A percentile compares a stretch with the other conserved stretches of the same genome.
Conservation (phyloP, 2,329 filamentous ascomycete species). For the Alternaria longipes region DNA sequence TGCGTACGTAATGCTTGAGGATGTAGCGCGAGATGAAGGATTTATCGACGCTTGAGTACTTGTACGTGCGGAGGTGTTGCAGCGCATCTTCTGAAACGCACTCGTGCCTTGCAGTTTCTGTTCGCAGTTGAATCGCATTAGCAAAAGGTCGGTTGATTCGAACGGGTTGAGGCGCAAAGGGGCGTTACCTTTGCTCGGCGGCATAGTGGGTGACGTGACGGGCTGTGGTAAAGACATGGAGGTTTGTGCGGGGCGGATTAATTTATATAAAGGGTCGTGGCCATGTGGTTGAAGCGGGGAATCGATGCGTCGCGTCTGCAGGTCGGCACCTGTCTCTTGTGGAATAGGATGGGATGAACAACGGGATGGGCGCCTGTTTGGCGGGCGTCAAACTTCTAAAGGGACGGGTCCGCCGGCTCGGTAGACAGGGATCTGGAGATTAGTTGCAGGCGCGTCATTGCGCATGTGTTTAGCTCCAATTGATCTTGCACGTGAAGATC, state of each 20-base stretch:
- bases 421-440: conserved; percentile 16
- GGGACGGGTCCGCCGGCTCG: conserved; percentile 30
- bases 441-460: conserved; percentile 16
- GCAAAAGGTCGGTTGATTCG: neutral
- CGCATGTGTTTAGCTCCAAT: conserved; percentile 13
- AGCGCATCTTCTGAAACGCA: conserved; percentile 88
- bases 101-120: conserved; percentile 72
- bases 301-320: conserved; percentile 14
- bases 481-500: conserved; percentile 22
- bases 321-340: conserved; percentile 22
- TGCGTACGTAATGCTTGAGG: conserved; percentile 88
- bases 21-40: conserved; percentile 94
- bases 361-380: conserved; percentile 16
- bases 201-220: conserved; percentile 50
- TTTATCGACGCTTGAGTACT: conserved; percentile 97
- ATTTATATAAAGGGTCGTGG: conserved; percentile 34
- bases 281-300: conserved; percentile 27
- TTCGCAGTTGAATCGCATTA: neutral
- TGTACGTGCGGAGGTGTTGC: conserved; percentile 91
- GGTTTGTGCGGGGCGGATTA: conserved; percentile 29
- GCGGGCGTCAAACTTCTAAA: conserved; percentile 24
- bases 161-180: conserved; percentile 13
- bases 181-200: conserved; percentile 47
- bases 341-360: conserved; percentile 23
- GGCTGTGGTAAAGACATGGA: conserved; percentile 50